These are phyloP conservation scores for Herpetomonas tarakana DNA, from an alignment of 208 protist species.

Conservation along the genomic window DNA sequence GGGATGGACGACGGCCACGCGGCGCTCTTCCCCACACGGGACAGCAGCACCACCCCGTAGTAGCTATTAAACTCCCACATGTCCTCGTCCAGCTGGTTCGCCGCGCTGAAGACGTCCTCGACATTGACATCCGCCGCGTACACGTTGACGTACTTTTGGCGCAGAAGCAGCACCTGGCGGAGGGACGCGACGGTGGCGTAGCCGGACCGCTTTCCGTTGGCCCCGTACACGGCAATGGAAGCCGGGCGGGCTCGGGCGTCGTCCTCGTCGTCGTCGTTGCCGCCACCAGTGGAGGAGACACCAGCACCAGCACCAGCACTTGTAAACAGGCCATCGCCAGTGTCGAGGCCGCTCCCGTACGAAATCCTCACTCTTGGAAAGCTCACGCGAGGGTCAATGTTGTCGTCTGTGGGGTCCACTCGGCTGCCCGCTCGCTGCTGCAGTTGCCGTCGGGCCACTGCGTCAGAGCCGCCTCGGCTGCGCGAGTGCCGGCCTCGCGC, in stretches of 20 bases:
- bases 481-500: no score
- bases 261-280: no score
- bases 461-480: no score
- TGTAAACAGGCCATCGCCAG: not conserved
- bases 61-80: constrained; percentile 89
- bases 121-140: constrained; percentile 51
- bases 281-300: no score
- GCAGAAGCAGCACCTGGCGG: constrained; percentile 59
- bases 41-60: constrained; percentile 86
- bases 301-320: no score
- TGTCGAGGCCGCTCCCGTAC: not conserved
- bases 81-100: constrained; percentile 75
- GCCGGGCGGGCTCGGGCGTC: no score
- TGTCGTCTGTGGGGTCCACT: not conserved
- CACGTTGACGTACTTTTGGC: constrained; percentile 73
- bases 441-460: no score
- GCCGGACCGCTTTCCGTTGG: constrained; percentile 3
- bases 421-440: not conserved
- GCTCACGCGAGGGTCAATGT: not conserved
- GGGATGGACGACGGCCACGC: constrained; percentile 79
- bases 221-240: not conserved
- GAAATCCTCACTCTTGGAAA: not conserved
- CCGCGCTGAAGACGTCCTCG: constrained; percentile 83
- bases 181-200: constrained; percentile 61
- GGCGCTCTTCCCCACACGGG: constrained; percentile 55